Conservation (phyloP, 768 basidiomycete genomes). For the Suillus subluteus region DNA sequence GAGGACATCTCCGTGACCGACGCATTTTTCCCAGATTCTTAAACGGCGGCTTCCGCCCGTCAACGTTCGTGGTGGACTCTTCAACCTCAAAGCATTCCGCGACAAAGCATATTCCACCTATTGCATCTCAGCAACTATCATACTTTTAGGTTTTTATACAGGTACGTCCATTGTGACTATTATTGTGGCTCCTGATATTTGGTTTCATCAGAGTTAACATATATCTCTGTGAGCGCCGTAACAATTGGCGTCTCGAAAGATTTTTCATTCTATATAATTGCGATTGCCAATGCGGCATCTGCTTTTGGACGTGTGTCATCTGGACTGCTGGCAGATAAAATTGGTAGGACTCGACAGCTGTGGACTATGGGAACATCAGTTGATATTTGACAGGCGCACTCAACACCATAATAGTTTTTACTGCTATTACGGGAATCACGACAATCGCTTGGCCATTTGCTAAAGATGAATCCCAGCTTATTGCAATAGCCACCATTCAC, state of each 20-base stretch:
- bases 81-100: slow-evolving; percentile 56
- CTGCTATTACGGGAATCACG: slow-evolving; percentile 53
- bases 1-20: neutral
- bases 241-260: slow-evolving; percentile 49
- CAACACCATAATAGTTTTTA: slow-evolving; percentile 71
- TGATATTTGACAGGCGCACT: slow-evolving; percentile 53
- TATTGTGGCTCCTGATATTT: slow-evolving; percentile 16
- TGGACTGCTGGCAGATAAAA: slow-evolving; percentile 55
- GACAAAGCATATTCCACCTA: slow-evolving; percentile 56
- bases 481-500: slow-evolving; percentile 62
- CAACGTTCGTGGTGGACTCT: slow-evolving; percentile 56
- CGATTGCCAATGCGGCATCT: slow-evolving; percentile 70
- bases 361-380: neutral
- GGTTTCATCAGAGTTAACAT: slow-evolving; percentile 57
- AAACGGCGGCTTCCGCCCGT: slow-evolving; percentile 57
- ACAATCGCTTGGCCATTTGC: slow-evolving; percentile 78
- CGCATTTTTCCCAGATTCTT: slow-evolving; percentile 19
- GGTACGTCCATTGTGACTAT: slow-evolving; percentile 34
- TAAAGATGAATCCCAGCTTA: slow-evolving; percentile 43
- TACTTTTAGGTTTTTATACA: slow-evolving; percentile 73
- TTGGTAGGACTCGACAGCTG: slow-evolving; percentile 39
- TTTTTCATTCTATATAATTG: slow-evolving; percentile 66
- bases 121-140: slow-evolving; percentile 56
- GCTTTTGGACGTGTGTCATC: slow-evolving; percentile 52
- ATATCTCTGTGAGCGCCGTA: slow-evolving; percentile 61